Percentiles rank a stretch among this genome's conserved stretches.
Conservation (phyloP, 805 yeast genomes). For the Metschnikowia koreensis region DNA sequence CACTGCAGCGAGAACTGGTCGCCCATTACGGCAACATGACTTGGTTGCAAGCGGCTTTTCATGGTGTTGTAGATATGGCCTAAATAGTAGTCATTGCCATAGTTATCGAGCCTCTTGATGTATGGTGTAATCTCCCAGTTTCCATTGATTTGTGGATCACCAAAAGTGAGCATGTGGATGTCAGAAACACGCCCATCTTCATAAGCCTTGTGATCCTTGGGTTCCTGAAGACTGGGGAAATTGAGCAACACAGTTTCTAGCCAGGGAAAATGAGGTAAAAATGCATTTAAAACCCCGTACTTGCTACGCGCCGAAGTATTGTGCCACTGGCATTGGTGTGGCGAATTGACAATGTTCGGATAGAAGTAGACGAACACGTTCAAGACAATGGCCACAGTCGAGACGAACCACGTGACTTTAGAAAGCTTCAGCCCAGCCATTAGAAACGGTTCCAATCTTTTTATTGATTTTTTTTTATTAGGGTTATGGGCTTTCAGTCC, state of each 20-base stretch:
- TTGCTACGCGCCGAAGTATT: slow-evolving; percentile 16
- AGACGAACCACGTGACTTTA: slow-evolving; percentile 24
- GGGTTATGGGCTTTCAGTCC: background rate
- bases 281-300: slow-evolving; percentile 13
- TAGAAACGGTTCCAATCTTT: background rate
- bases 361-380: slow-evolving; percentile 73
- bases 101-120: slow-evolving; percentile 74
- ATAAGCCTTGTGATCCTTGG: slow-evolving; percentile 6
- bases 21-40: slow-evolving; percentile 86
- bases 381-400: slow-evolving; percentile 42
- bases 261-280: slow-evolving; percentile 12
- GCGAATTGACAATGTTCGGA: slow-evolving; percentile 54
- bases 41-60: slow-evolving; percentile 63
- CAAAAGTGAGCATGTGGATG: slow-evolving; percentile 75
- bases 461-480: background rate
- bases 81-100: slow-evolving; percentile 84
- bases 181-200: slow-evolving; percentile 33
- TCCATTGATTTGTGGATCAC: slow-evolving; percentile 97
- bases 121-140: slow-evolving; percentile 69
- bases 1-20: slow-evolving; percentile 93
- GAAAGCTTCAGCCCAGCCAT: slow-evolving; percentile 8
- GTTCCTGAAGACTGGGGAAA: slow-evolving; percentile 22
- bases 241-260: slow-evolving; percentile 20
- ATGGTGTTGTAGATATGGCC: slow-evolving; percentile 78
- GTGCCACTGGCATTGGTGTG: slow-evolving; percentile 62